Conservation (phyloP, 106 monocot genomes). For the Allium fistulosum region DNA sequence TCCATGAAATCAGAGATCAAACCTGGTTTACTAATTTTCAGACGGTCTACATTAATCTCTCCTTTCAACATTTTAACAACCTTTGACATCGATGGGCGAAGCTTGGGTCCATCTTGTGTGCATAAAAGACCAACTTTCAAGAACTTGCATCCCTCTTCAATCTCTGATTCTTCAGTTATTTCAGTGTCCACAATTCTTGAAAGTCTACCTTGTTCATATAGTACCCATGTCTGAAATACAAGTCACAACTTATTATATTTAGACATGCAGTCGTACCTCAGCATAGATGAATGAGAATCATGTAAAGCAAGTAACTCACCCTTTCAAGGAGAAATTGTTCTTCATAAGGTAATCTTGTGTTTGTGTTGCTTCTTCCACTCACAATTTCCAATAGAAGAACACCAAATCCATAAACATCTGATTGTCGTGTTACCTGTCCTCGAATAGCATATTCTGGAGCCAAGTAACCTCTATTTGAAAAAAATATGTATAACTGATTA, state of each 20-base stretch:
- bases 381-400: conserved; percentile 78
- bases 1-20: conserved; percentile 63
- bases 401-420: conserved; percentile 71
- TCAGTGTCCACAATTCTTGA: conserved; percentile 35
- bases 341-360: conserved; percentile 54
- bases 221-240: conserved; percentile 49
- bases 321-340: conserved; percentile 73
- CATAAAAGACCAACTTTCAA: conserved; percentile 59
- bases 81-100: conserved; percentile 46
- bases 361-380: conserved; percentile 54
- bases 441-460: conserved; percentile 74
- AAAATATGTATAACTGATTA: not conserved
- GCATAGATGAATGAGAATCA: not conserved
- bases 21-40: conserved; percentile 43
- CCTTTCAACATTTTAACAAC: conserved; percentile 53
- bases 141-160: conserved; percentile 44
- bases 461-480: conserved; percentile 53
- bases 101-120: conserved; percentile 50
- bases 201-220: conserved; percentile 29
- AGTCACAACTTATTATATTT: not conserved
- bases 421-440: conserved; percentile 63
- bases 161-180: conserved; percentile 37
- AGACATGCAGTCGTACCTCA: not conserved
- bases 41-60: conserved; percentile 7
- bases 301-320: conserved; percentile 23